Base-by-base conservation (phyloP, 495 filamentous ascomycete species). In the Rusavskia elegans region DNA sequence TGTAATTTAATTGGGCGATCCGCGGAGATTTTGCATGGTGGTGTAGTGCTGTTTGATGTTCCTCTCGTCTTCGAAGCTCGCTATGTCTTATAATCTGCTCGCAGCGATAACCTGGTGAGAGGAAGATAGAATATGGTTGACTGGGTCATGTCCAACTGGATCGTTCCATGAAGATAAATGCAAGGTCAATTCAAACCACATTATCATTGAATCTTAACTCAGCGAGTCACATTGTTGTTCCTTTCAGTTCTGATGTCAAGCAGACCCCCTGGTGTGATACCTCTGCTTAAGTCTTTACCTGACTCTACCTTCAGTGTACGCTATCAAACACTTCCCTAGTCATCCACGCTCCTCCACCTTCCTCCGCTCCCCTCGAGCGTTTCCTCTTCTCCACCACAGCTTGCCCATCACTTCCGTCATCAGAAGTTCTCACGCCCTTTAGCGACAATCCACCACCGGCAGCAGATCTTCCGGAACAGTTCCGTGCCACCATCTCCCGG, bases 341-440 rank as follows among this genome's bases (percentile, higher is more conserved):
- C 16, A 77, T 94, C 60, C 86, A 83, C 71, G 74, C 74, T 51
- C 59, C 58, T 29, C 58, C 55, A 11, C 71, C 71, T 57, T 68
- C 68, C 55, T 75, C 72, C 52, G 65, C 62, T 48, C 72, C 68
- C 39, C 68, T 92, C 63, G 92, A 96, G 63, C 79, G 89, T 53
- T 95, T 82, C 76, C 70, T 93, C 56, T 89, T 95, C 64, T 86
- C 93, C 68, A 74, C 92, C 20, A 73, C 76, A 49, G 67, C 66
- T 17, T 93, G 95, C 58, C 92, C 92, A 0, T 70, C 67, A 32
- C 74, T 85, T 9, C 71, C 74, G 35, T 57, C 64, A 53, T 66
- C 68, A 45, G 67, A 69, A 50, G 48, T 66, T 52, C 68, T 61
- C 52, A 66, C 64, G 42, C 59, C 66, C 40, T 62, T 68, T 56